Evolutionary conservation across 805 yeast genomes (phyloP).

Genomic region (Candida boidinii): DNA sequence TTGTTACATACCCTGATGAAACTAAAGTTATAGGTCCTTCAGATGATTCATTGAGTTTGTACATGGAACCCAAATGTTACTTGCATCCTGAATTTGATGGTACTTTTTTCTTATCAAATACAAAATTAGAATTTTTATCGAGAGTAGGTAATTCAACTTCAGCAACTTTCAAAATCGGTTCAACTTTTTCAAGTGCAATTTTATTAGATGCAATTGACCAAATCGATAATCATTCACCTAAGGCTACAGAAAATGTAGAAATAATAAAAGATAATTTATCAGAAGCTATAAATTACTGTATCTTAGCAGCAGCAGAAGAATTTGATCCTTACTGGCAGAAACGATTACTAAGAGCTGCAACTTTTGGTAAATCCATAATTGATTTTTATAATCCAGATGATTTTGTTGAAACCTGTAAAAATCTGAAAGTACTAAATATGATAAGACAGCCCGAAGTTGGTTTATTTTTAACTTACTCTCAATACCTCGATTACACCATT

Average conservation of each 20-base stretch:
- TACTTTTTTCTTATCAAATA: slow-evolving; percentile 50
- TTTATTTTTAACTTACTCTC: slow-evolving; percentile 51
- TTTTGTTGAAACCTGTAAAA: slow-evolving; percentile 56
- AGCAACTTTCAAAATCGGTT: slow-evolving; percentile 72
- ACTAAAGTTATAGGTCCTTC: slow-evolving; percentile 66
- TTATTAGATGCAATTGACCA: slow-evolving; percentile 70
- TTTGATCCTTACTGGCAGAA: slow-evolving; percentile 77
- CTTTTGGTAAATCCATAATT: slow-evolving; percentile 70
- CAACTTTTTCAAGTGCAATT: slow-evolving; percentile 75
- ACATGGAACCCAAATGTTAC: slow-evolving; percentile 32
- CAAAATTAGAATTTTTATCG: slow-evolving; percentile 50
- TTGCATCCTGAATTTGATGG: slow-evolving; percentile 61
- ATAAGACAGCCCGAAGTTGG: slow-evolving; percentile 61
- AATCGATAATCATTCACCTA: slow-evolving; percentile 60
- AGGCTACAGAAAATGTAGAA: slow-evolving; percentile 69
- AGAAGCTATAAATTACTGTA: slow-evolving; percentile 62
- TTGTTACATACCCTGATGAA: slow-evolving; percentile 50
- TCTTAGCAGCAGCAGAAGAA: slow-evolving; percentile 70
- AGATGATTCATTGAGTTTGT: slow-evolving; percentile 47
- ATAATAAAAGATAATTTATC: slow-evolving; percentile 38
- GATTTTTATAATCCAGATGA: slow-evolving; percentile 48
- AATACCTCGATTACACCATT: slow-evolving; percentile 45
- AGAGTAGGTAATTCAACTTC: slow-evolving; percentile 51
- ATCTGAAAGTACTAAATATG: slow-evolving; percentile 60
- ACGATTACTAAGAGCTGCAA: slow-evolving; percentile 66